phyloP scores from a whole-genome alignment of 495 filamentous ascomycete genomes.

The Penicillium odoratum region DNA sequence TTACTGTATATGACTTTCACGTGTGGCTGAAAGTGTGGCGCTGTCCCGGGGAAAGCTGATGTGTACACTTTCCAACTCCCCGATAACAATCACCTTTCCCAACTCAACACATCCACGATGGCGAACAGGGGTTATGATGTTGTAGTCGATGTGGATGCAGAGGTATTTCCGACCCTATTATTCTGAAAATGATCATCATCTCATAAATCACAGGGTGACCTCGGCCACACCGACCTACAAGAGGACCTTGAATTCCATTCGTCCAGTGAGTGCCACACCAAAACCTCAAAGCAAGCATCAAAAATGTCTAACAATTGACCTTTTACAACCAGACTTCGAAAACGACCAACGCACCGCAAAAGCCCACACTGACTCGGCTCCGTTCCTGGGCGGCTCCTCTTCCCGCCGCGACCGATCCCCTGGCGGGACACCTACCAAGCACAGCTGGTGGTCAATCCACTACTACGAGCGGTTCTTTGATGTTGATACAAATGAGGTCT shows the following conservation, averaged over 20 bases:
- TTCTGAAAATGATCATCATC: neutral
- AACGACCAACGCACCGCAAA: conserved; percentile 55
- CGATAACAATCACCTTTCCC: conserved; percentile 18
- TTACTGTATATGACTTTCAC: no score
- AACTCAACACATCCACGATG: conserved; percentile 53
- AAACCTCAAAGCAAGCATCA: neutral
- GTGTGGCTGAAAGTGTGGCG: conserved; percentile 31
- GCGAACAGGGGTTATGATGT: conserved; percentile 90
- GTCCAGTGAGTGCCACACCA: conserved; percentile 59
- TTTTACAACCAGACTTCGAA: conserved; percentile 49
- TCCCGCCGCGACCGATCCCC: conserved; percentile 46
- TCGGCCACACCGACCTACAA: conserved; percentile 96
- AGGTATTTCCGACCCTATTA: conserved; percentile 51
- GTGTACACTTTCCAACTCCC: conserved; percentile 29
- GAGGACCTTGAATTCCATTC: conserved; percentile 99
- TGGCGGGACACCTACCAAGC: conserved; percentile 63
- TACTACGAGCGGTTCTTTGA: conserved; percentile 99
- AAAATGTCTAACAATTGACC: conserved; percentile 5
- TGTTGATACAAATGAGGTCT: conserved; percentile 86
- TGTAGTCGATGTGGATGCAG: conserved; percentile 93
- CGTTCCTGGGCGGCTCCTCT: conserved; percentile 60
- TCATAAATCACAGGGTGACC: conserved; percentile 70
- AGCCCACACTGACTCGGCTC: conserved; percentile 56
- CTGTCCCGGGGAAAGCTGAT: conserved; percentile 30
- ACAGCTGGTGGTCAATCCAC: conserved; percentile 84